These are phyloP conservation scores for Auriscalpium orientale DNA, from an alignment of 768 basidiomycete species.

Conservation along the genomic window DNA sequence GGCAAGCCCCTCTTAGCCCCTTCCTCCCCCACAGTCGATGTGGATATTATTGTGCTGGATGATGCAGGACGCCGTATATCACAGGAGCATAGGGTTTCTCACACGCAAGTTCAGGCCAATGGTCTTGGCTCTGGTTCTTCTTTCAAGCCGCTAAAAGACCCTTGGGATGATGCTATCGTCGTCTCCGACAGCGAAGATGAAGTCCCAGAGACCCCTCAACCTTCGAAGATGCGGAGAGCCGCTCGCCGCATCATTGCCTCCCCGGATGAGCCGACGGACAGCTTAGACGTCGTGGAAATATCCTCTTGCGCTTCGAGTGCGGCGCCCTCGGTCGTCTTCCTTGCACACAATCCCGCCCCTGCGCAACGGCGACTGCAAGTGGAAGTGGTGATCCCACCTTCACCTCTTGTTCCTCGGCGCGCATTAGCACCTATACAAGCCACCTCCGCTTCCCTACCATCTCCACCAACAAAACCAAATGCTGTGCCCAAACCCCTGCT, in stretches of 20 bases:
- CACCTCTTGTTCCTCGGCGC: neutral
- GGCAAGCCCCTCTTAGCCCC: constrained; percentile 22
- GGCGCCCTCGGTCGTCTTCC: neutral
- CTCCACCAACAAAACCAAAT: neutral
- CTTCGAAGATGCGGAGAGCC: constrained; percentile 7
- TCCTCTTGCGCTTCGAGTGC: neutral
- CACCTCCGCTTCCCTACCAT: neutral
- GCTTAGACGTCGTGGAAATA: neutral
- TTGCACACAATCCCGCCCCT: neutral
- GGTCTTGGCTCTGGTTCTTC: neutral
- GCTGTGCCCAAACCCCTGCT: constrained; percentile 1
- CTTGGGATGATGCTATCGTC: neutral
- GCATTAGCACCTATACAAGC: neutral
- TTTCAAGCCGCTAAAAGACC: neutral
- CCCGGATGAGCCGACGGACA: constrained; percentile 38
- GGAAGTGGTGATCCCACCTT: constrained; percentile 37
- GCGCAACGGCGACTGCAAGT: constrained; percentile 8
- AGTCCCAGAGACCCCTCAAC: constrained; percentile 8
- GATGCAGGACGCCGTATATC: constrained; percentile 47
- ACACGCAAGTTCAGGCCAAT: constrained; percentile 35
- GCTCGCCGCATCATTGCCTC: constrained; percentile 22
- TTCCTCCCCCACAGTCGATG: constrained; percentile 43
- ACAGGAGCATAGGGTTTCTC: constrained; percentile 54
- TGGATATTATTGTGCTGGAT: constrained; percentile 66
- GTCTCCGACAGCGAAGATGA: constrained; percentile 18